Base-by-base conservation (phyloP, 169 alveolate species). In the Eimeria acervulina region DNA sequence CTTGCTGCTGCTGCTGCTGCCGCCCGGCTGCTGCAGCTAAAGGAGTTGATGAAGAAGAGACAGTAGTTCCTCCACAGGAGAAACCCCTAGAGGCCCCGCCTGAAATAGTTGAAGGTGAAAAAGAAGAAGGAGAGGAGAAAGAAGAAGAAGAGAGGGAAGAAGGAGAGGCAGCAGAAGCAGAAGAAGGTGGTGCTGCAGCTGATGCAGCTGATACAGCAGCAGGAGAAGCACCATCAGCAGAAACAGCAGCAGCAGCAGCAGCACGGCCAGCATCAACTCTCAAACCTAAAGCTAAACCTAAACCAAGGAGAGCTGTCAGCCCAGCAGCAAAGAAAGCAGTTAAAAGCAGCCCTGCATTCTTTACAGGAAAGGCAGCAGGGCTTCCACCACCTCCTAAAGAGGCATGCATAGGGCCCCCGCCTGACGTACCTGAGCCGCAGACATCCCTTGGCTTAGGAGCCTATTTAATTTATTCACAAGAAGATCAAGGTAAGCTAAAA, bases 331-430 rank as follows among this genome's bases (percentile, higher is more conserved):
- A 91, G 90, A 55, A 26, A 15, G 95, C 95, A 19, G 83, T 84
- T 19, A 92, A 92, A 51, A 92, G 95, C 83, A 66, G 52, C 47
- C 95, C 95, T 33, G 61, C 85, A 0, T 15, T 92, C 91, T 92
- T 92, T 70, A 92, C 95, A 15, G 95, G 95, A 3, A 47, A 84
- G 70, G 95, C 95, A 1, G 95, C 95, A 0, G 95, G 95, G 66
- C 33, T 55, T 26, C 95, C 95, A 10, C 95, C 95, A 8, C 95
- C 95, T 13, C 91, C 95, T 21, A 44, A 84, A n/a, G 95, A 92
- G 68, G 95, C 95, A 2, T 92, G 95, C 63, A 68, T 55, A 1
- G 95, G 95, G 26, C 90, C 92, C 2, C 95, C 90, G 33, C 95
- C 95, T 2, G 84, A 28, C 36, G 84, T 84, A 31, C 84, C 31